These are phyloP conservation scores for Dissophora globulifera DNA, from an alignment of 192 early-diverging fungal genomes.

Conservation along the genomic window DNA sequence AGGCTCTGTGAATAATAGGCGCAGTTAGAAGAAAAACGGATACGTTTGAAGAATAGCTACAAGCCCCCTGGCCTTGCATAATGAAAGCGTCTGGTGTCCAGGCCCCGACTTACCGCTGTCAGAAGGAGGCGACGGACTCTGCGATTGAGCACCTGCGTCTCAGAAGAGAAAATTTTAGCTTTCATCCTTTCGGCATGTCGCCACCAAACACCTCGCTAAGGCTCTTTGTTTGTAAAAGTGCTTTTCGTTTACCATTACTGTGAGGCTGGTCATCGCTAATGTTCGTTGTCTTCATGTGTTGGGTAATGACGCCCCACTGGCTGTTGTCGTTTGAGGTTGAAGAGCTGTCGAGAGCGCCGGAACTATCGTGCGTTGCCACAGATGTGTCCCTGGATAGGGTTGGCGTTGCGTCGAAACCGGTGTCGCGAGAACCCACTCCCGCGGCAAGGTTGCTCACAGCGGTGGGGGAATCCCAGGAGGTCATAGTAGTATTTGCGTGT, in stretches of 20 bases:
- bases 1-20: neutral
- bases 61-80: too few species aligned
- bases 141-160: neutral
- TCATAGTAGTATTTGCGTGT: too few species aligned
- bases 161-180: neutral
- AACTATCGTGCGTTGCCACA: neutral
- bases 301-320: neutral
- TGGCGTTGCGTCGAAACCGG: too few species aligned
- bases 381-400: neutral
- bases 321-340: neutral
- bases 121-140: neutral
- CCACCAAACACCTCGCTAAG: neutral
- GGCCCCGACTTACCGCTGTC: too few species aligned
- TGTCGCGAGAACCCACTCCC: too few species aligned
- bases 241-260: neutral
- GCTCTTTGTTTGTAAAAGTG: too few species aligned
- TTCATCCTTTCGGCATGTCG: too few species aligned
- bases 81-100: too few species aligned
- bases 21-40: neutral
- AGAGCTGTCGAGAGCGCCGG: neutral
- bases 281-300: slow-evolving; percentile 15
- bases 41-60: too few species aligned
- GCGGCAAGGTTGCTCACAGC: too few species aligned
- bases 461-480: too few species aligned
- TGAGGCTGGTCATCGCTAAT: neutral